Percentiles rank a stretch among this genome's conserved stretches.
phyloP scores from a whole-genome alignment of 179 eudicot genomes.

The Amaranthus tricolor region DNA sequence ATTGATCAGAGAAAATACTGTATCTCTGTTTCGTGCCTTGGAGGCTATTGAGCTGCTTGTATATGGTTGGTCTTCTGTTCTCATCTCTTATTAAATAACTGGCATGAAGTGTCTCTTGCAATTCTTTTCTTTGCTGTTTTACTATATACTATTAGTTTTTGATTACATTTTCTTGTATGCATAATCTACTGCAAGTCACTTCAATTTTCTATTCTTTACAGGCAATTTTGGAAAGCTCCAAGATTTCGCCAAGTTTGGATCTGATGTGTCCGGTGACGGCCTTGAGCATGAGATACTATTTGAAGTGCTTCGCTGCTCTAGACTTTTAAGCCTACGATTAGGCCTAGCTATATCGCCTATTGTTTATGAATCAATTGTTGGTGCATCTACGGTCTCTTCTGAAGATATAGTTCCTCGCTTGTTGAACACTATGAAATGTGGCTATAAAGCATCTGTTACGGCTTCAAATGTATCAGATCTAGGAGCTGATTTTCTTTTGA shows the following conservation, averaged over 20 bases:
- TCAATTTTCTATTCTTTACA: constrained; percentile 19
- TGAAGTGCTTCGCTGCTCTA: constrained; percentile 69
- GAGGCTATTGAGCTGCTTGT: constrained; percentile 79
- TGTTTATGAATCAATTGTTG: constrained; percentile 70
- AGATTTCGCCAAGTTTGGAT: constrained; percentile 42
- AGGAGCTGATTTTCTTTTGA: constrained; percentile 72
- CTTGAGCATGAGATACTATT: constrained; percentile 55
- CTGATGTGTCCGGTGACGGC: constrained; percentile 40
- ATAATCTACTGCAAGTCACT: not conserved
- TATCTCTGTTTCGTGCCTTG: constrained; percentile 74
- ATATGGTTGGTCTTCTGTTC: constrained; percentile 50
- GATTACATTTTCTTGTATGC: not conserved
- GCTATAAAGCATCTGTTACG: constrained; percentile 52
- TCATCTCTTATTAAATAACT: constrained; percentile 4
- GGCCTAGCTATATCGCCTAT: constrained; percentile 80
- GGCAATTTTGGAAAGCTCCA: constrained; percentile 56
- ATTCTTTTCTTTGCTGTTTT: not conserved
- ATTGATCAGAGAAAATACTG: constrained; percentile 61
- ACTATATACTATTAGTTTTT: not conserved
- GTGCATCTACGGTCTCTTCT: constrained; percentile 45
- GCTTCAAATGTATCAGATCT: constrained; percentile 52
- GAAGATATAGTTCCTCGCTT: constrained; percentile 72
- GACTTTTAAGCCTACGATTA: constrained; percentile 54
- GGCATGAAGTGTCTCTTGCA: not conserved
- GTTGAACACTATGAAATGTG: constrained; percentile 70